Conservation (phyloP, 352 stramenopile species). For the Pythium phragmiticola region DNA sequence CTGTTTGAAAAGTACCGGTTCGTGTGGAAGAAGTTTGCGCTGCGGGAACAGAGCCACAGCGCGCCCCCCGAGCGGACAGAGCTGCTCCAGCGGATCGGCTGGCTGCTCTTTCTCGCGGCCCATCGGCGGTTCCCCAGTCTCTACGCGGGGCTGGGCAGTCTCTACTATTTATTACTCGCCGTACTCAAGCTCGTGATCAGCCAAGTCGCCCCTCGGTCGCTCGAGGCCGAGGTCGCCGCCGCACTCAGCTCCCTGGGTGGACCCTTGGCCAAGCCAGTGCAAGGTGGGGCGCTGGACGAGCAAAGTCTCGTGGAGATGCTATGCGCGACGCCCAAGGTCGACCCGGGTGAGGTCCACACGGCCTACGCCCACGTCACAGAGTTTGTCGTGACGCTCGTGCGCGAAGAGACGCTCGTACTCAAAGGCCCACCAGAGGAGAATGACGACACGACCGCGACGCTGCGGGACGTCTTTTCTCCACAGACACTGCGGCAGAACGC, state of each 20-base stretch:
- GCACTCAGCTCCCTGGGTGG: constrained; percentile 71
- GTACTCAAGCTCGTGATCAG: constrained; percentile 69
- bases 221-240: constrained; percentile 79
- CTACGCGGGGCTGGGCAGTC: constrained; percentile 59
- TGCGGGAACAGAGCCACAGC: constrained; percentile 19
- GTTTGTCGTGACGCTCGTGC: constrained; percentile 14
- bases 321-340: constrained; percentile 31
- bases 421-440: not conserved
- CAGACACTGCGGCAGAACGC: constrained; percentile 24
- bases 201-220: constrained; percentile 36
- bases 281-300: constrained; percentile 14
- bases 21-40: constrained; percentile 50
- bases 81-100: constrained; percentile 63
- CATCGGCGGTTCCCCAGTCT: constrained; percentile 41
- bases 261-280: constrained; percentile 7
- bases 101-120: constrained; percentile 71
- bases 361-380: constrained; percentile 14
- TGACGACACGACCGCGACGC: not conserved
- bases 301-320: constrained; percentile 31
- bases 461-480: constrained; percentile 17
- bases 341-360: constrained; percentile 25
- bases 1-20: constrained; percentile 78
- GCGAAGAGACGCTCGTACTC: constrained; percentile 18
- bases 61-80: constrained; percentile 28
- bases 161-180: constrained; percentile 77